A percentile compares a stretch with the other conserved stretches of the same genome.
Conservation (phyloP, 352 stramenopile genomes). For the Phytopythium aichiense region DNA sequence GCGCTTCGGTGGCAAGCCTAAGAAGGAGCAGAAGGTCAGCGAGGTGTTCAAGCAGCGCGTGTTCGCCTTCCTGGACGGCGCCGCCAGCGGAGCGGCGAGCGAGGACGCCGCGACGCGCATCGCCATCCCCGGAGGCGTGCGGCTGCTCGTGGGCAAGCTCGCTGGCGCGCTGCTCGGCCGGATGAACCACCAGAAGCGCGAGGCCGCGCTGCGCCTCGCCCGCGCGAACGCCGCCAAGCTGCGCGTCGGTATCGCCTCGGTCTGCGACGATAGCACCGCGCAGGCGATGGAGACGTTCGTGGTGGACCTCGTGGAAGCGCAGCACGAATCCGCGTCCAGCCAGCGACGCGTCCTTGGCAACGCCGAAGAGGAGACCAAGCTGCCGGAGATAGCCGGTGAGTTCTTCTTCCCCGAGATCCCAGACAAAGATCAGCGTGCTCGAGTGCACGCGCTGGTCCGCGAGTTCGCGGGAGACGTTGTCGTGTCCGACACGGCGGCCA, state of each 20-base stretch:
- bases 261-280: slow-evolving; percentile 46
- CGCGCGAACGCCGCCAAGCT: slow-evolving; percentile 43
- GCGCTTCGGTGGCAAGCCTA: slow-evolving; percentile 28
- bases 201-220: slow-evolving; percentile 23
- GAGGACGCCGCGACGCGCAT: slow-evolving; percentile 13
- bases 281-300: slow-evolving; percentile 40
- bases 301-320: slow-evolving; percentile 28
- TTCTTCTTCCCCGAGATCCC: slow-evolving; percentile 77
- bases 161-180: slow-evolving; percentile 48
- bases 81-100: slow-evolving; percentile 14
- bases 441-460: slow-evolving; percentile 83
- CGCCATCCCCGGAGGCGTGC: slow-evolving; percentile 30
- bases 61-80: slow-evolving; percentile 51
- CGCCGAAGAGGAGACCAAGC: neutral
- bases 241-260: slow-evolving; percentile 25
- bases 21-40: slow-evolving; percentile 60
- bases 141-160: slow-evolving; percentile 56
- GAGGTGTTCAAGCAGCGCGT: slow-evolving; percentile 80
- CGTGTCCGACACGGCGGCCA: slow-evolving; percentile 83
- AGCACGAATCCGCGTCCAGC: slow-evolving; percentile 3
- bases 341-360: neutral
- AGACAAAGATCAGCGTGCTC: slow-evolving; percentile 81
- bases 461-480: slow-evolving; percentile 57
- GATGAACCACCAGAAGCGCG: slow-evolving; percentile 64
- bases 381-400: slow-evolving; percentile 3